Evolutionary conservation across 2,329 filamentous ascomycete genomes (phyloP).

Genomic region (Septoria linicola): DNA sequence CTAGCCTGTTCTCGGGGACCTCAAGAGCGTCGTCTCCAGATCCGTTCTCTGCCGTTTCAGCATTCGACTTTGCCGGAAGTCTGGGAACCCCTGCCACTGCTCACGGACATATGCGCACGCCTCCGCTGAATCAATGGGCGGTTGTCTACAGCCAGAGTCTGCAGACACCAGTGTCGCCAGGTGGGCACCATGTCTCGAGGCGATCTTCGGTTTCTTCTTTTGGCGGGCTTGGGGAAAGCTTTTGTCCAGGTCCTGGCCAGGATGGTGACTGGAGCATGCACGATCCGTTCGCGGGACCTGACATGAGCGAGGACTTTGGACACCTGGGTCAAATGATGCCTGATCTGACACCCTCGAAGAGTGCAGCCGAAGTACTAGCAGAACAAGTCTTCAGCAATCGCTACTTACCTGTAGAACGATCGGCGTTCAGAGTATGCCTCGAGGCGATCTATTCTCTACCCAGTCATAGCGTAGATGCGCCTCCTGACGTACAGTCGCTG

Average conservation of each 20-base stretch:
- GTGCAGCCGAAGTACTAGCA: constrained; percentile 9
- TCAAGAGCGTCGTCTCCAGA: constrained; percentile 21
- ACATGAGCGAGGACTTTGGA: not conserved
- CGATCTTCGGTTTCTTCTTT: constrained; percentile 22
- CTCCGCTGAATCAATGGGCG: constrained; percentile 19
- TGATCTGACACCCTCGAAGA: constrained; percentile 9
- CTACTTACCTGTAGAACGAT: constrained; percentile 12
- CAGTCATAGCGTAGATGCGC: not conserved
- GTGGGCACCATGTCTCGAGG: constrained; percentile 14
- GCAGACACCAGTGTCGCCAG: constrained; percentile 16
- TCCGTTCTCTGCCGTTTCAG: constrained; percentile 16
- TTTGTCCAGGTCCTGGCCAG: constrained; percentile 14
- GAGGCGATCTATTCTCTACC: constrained; percentile 16
- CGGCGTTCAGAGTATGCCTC: constrained; percentile 20
- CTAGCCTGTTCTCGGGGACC: constrained; percentile 22
- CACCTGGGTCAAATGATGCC: not conserved
- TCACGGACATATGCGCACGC: constrained; percentile 13
- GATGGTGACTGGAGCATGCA: constrained; percentile 12
- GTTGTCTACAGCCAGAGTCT: constrained; percentile 16
- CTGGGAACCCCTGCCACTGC: not conserved
- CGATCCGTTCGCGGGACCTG: constrained; percentile 10
- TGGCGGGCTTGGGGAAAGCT: constrained; percentile 14
- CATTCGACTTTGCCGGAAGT: constrained; percentile 12
- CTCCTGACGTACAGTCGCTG: constrained; percentile 7
- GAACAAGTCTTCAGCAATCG: constrained; percentile 14